Conservation (phyloP, 345 rosid genomes). For the Pelargonium nanum region DNA sequence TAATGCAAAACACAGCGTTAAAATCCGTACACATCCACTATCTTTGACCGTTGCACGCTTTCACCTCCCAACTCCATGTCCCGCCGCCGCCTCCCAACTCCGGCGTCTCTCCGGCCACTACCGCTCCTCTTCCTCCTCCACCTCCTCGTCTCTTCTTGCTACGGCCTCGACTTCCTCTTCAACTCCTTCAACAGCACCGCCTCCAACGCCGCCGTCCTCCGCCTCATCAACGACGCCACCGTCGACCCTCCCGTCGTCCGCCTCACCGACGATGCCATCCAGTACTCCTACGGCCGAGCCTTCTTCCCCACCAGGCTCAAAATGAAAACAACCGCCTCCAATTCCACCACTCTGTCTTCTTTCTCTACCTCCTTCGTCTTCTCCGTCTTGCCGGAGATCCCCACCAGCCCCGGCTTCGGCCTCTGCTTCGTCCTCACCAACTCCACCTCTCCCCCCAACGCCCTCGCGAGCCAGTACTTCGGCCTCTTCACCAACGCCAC, state of each 20-base stretch:
- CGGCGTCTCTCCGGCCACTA: conserved; percentile 1
- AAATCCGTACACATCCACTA: not conserved
- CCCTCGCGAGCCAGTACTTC: conserved; percentile 62
- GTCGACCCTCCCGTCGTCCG: conserved; percentile 47
- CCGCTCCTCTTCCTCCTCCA: conserved; percentile 3
- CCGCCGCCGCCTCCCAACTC: not conserved
- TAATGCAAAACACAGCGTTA: too few species aligned
- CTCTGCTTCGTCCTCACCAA: conserved; percentile 77
- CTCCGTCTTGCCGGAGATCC: conserved; percentile 36
- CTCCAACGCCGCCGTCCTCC: conserved; percentile 31
- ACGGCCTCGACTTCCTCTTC: conserved; percentile 46
- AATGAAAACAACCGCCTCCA: conserved; percentile 34
- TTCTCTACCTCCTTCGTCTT: conserved; percentile 61
- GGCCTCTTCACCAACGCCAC: conserved; percentile 53
- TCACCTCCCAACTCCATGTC: not conserved
- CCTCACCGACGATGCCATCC: conserved; percentile 55
- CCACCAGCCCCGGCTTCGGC: conserved; percentile 73
- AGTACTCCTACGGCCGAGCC: conserved; percentile 46
- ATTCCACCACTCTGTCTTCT: conserved; percentile 44
- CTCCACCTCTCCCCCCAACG: conserved; percentile 58
- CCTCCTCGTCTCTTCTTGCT: conserved; percentile 10
- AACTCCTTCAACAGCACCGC: conserved; percentile 45
- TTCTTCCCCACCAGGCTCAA: conserved; percentile 43
- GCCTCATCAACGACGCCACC: conserved; percentile 49
- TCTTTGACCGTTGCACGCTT: not conserved